Evolutionary conservation across 495 filamentous ascomycete genomes (phyloP).

Genomic region (Patellaria atrata): DNA sequence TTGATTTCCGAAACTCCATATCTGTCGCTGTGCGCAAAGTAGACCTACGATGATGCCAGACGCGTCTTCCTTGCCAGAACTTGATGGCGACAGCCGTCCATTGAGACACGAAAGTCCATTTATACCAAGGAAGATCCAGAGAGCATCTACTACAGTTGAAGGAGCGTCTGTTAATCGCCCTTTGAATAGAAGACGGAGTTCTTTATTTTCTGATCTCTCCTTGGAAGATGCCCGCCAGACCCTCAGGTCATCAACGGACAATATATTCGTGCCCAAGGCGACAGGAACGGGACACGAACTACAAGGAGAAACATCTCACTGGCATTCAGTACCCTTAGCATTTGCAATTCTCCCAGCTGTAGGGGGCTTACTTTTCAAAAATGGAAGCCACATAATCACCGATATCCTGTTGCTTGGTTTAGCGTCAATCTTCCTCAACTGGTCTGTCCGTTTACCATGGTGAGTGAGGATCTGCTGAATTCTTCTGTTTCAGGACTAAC

Average conservation of each 20-base stretch:
- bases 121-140: slow-evolving; percentile 16
- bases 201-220: slow-evolving; percentile 56
- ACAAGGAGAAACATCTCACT: slow-evolving; percentile 41
- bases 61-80: too few relatives aligned
- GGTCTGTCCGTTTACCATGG: slow-evolving; percentile 87
- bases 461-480: slow-evolving; percentile 23
- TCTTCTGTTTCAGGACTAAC: neutral
- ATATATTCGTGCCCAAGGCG: slow-evolving; percentile 36
- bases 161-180: slow-evolving; percentile 12
- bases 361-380: slow-evolving; percentile 69
- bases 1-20: too few relatives aligned
- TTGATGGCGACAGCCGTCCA: too few relatives aligned
- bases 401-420: slow-evolving; percentile 69
- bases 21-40: too few relatives aligned
- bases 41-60: too few relatives aligned
- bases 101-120: too few relatives aligned
- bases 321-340: slow-evolving; percentile 63
- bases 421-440: slow-evolving; percentile 78
- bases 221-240: slow-evolving; percentile 51
- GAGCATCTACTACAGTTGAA: slow-evolving; percentile 15
- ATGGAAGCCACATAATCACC: slow-evolving; percentile 69
- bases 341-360: slow-evolving; percentile 76
- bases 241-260: slow-evolving; percentile 56
- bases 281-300: slow-evolving; percentile 16
- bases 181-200: slow-evolving; percentile 45